phyloP scores from a whole-genome alignment of 768 basidiomycete genomes.

The Pleurotus cornucopiae region DNA sequence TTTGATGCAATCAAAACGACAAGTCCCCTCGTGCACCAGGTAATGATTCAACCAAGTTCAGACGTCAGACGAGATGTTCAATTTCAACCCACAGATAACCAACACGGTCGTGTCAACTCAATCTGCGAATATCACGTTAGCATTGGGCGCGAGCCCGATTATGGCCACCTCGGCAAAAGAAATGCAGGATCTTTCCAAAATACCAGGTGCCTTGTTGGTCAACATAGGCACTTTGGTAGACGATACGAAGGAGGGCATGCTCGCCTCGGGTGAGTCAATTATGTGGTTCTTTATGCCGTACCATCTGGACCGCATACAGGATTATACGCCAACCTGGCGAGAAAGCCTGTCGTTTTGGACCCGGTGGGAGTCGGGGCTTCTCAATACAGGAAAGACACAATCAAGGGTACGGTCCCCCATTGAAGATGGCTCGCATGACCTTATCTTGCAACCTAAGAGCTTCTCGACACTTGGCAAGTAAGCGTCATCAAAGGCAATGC shows the following conservation, averaged over 20 bases:
- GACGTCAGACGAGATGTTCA: neutral
- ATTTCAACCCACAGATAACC: slow-evolving; percentile 58
- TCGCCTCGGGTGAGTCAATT: slow-evolving; percentile 51
- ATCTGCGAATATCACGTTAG: slow-evolving; percentile 86
- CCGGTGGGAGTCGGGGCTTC: slow-evolving; percentile 92
- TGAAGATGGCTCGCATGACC: no score
- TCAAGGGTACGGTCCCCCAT: slow-evolving; percentile 39
- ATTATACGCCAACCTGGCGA: slow-evolving; percentile 56
- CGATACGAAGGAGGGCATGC: slow-evolving; percentile 66
- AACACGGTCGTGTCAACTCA: slow-evolving; percentile 87
- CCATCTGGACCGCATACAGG: slow-evolving; percentile 23
- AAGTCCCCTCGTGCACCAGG: slow-evolving; percentile 82
- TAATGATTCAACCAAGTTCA: slow-evolving; percentile 16
- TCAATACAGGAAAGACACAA: slow-evolving; percentile 56
- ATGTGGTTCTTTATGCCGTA: neutral
- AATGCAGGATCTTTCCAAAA: slow-evolving; percentile 70
- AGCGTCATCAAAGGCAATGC: slow-evolving; percentile 95
- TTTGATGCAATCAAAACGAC: slow-evolving; percentile 45
- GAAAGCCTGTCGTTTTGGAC: slow-evolving; percentile 82
- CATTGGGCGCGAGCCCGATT: slow-evolving; percentile 86
- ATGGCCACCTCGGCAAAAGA: slow-evolving; percentile 87
- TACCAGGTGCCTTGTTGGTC: slow-evolving; percentile 68
- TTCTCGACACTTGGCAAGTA: slow-evolving; percentile 76
- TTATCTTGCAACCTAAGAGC: slow-evolving; percentile 32
- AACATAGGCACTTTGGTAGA: slow-evolving; percentile 79